Percentiles rank a stretch among this genome's conserved stretches.
phyloP scores from a whole-genome alignment of 176 grass and related monocot genomes.

The Ampelocalamus luodianensis region DNA sequence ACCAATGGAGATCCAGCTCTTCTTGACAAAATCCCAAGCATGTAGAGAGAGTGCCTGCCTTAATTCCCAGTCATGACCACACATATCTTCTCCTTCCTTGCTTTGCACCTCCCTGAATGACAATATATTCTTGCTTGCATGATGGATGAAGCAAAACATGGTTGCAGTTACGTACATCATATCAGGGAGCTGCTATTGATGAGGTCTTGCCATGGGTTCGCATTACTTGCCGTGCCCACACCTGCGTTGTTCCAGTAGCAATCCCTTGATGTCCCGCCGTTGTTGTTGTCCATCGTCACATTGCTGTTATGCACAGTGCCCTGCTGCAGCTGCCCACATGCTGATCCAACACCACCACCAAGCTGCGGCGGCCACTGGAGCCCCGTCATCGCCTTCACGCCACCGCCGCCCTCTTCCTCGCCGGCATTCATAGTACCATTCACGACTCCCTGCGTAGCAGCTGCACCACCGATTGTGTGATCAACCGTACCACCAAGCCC shows the following conservation, averaged over 20 bases:
- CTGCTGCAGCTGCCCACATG: background rate
- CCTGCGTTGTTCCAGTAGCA: constrained; percentile 23
- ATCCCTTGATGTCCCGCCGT: background rate
- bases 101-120: too few relatives aligned
- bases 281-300: background rate
- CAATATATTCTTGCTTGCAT: background rate
- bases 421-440: too few relatives aligned
- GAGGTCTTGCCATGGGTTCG: constrained; percentile 47
- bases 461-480: background rate
- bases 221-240: too few relatives aligned
- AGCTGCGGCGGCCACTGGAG: background rate
- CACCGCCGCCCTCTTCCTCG: background rate
- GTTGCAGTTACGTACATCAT: constrained; percentile 21
- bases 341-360: background rate
- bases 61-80: too few relatives aligned
- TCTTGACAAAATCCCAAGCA: too few relatives aligned
- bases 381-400: constrained; percentile 10
- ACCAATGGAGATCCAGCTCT: too few relatives aligned
- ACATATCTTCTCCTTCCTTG: too few relatives aligned
- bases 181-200: constrained; percentile 40
- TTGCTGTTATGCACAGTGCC: background rate
- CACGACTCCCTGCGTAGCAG: background rate
- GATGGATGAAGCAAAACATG: too few relatives aligned
- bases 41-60: too few relatives aligned
- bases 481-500: background rate